Evolutionary conservation across 2,329 filamentous ascomycete species (phyloP), one percentile per base, ranked within the genome.

Genomic region (Dothistroma pini): DNA sequence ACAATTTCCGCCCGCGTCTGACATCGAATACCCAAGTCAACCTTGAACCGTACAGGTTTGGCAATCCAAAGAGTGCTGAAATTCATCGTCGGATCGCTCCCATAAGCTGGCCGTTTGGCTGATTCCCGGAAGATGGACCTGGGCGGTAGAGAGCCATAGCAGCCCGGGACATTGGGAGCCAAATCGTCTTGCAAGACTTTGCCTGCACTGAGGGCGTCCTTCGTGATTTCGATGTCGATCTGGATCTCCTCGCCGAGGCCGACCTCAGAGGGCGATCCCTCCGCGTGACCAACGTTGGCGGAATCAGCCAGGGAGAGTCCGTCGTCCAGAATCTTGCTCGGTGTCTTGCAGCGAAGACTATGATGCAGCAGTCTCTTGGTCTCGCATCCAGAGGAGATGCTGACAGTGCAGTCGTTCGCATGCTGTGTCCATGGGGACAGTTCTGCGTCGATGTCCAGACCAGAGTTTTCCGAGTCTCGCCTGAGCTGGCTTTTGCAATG

Each of bases 21-120:
- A 50, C 71, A 61, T 3, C 78, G 73, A 4, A 78, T 71, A 50
- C 58, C 68, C 25, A 80, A 69, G 11, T 73, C 58, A 63, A 80
- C 80, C 47, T 74, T 72, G 71, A 80, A 80, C 0, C 78, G 78
- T 16, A 76, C 65, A 1, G 78, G 78, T 60, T 80, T 80, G 1
- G 78, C 77, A 51, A 80, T 80, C 34, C 80, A 72, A 11, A 80
- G 67, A 12, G 75, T 77, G 12, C 76, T 75, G 66, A 75, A 79
- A 63, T 78, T 72, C 41, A 79, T 74, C 0, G 78, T 79, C 0
- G 77, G 77, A 54, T 79, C 77, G 4, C 53, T 47, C n/a, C 60
- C 61, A 16, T 58, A 58, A 32, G 34, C 56, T 19, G 29, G 34
- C 25, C 34, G 22, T 22, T 54, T 38, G 2, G 5, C 6, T 21